Percentiles rank a stretch among this genome's conserved stretches.
Conservation (phyloP, 1,284 basidiomycete species). For the Sanghuangporus baumii region DNA sequence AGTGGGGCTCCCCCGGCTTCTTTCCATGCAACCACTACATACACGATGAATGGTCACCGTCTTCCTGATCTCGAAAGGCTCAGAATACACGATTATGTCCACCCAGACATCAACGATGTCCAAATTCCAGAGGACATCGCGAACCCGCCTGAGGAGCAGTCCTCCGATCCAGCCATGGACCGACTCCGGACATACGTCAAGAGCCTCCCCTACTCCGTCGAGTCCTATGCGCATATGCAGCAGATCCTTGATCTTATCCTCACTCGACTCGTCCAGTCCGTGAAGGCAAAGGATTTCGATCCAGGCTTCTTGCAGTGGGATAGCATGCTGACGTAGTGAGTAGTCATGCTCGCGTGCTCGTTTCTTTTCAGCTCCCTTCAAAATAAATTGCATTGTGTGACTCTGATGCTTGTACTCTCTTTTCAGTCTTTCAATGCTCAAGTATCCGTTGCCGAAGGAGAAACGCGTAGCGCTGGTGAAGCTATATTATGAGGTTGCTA, state of each 20-base stretch:
- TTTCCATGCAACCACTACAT: slow-evolving; percentile 14
- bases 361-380: background rate
- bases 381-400: background rate
- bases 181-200: slow-evolving; percentile 57
- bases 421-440: slow-evolving; percentile 67
- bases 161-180: slow-evolving; percentile 40
- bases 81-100: slow-evolving; percentile 37
- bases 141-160: slow-evolving; percentile 22
- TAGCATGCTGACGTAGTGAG: slow-evolving; percentile 69
- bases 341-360: slow-evolving; percentile 17
- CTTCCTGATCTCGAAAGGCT: slow-evolving; percentile 45
- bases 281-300: slow-evolving; percentile 78
- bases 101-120: slow-evolving; percentile 19
- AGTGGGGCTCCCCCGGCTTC: background rate
- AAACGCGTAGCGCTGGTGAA: slow-evolving; percentile 73
- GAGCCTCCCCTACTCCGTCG: slow-evolving; percentile 77
- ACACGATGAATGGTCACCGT: slow-evolving; percentile 32
- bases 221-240: slow-evolving; percentile 78
- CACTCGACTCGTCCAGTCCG: slow-evolving; percentile 61
- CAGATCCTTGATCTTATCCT: slow-evolving; percentile 75
- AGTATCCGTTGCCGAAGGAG: slow-evolving; percentile 80
- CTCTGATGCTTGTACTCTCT: slow-evolving; percentile 13
- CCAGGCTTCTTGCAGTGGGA: slow-evolving; percentile 77
- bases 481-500: slow-evolving; percentile 71
- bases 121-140: slow-evolving; percentile 33